Percentiles rank a stretch among this genome's conserved stretches.
Evolutionary conservation across 768 basidiomycete species (phyloP).

Genomic region (Phlegmacium glaucopus): DNA sequence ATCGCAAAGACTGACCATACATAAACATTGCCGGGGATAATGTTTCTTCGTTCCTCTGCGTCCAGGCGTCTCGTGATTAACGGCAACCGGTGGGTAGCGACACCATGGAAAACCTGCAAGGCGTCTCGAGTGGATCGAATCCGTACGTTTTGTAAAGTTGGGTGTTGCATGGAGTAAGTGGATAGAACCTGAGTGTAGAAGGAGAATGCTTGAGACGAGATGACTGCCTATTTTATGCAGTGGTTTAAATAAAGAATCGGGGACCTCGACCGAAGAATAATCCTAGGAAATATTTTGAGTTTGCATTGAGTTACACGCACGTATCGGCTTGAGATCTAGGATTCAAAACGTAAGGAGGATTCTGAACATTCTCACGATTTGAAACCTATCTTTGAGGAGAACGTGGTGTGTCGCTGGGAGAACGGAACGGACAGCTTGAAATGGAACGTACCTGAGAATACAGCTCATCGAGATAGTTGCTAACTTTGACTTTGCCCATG

Average conservation of each 20-base stretch:
- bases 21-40: constrained; percentile 76
- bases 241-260: constrained; percentile 27
- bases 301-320: constrained; percentile 58
- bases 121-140: constrained; percentile 79
- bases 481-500: constrained; percentile 34
- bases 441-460: constrained; percentile 33
- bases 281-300: constrained; percentile 50
- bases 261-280: constrained; percentile 35
- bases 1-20: constrained; percentile 48
- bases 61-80: constrained; percentile 81
- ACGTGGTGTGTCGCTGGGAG: constrained; percentile 35
- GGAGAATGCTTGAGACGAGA: constrained; percentile 15
- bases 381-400: constrained; percentile 25
- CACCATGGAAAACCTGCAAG: constrained; percentile 77
- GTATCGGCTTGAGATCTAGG: constrained; percentile 35
- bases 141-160: constrained; percentile 72
- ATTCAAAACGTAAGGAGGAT: constrained; percentile 40
- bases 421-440: constrained; percentile 36
- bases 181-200: constrained; percentile 14
- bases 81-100: constrained; percentile 62
- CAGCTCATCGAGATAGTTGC: constrained; percentile 31
- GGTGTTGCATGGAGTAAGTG: constrained; percentile 55
- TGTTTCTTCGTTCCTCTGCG: constrained; percentile 73
- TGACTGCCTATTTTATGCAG: constrained; percentile 15
- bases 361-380: constrained; percentile 32